Evolutionary conservation across 805 yeast genomes (phyloP).

Genomic region (Suhomyces xylopsoci): DNA sequence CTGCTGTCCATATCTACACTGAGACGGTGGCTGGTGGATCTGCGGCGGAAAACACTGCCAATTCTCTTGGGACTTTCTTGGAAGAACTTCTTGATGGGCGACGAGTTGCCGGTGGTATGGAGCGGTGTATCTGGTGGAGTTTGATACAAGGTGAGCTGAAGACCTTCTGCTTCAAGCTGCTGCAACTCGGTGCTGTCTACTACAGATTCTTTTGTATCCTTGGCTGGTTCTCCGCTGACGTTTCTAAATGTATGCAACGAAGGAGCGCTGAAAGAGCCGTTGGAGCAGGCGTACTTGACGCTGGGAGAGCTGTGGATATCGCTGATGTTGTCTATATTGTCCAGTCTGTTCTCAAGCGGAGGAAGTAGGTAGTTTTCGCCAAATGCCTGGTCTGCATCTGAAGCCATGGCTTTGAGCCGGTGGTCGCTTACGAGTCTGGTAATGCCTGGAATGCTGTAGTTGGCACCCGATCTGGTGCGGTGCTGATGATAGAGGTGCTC

Average conservation of each 20-base stretch:
- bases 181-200: neutral
- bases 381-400: slow-evolving; percentile 2
- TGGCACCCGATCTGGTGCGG: slow-evolving; percentile 22
- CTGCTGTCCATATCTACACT: slow-evolving; percentile 5
- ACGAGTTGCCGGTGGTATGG: slow-evolving; percentile 13
- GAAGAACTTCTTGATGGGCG: slow-evolving; percentile 34
- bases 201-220: neutral
- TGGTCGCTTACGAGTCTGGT: slow-evolving; percentile 18
- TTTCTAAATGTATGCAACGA: slow-evolving; percentile 39
- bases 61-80: slow-evolving; percentile 29
- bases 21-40: slow-evolving; percentile 5
- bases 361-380: slow-evolving; percentile 1
- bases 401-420: slow-evolving; percentile 5
- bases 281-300: slow-evolving; percentile 7
- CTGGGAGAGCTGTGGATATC: slow-evolving; percentile 16
- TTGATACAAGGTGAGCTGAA: slow-evolving; percentile 6
- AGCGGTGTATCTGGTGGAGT: slow-evolving; percentile 8
- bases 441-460: slow-evolving; percentile 16
- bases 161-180: neutral
- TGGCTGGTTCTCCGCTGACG: slow-evolving; percentile 2
- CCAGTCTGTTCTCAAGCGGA: slow-evolving; percentile 13
- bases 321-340: slow-evolving; percentile 27
- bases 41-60: slow-evolving; percentile 19
- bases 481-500: slow-evolving; percentile 21
- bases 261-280: slow-evolving; percentile 37